A percentile compares a stretch with the other conserved stretches of the same genome.
Evolutionary conservation across 2,329 filamentous ascomycete species (phyloP).

Genomic region (Chaetomiaceae sp.): DNA sequence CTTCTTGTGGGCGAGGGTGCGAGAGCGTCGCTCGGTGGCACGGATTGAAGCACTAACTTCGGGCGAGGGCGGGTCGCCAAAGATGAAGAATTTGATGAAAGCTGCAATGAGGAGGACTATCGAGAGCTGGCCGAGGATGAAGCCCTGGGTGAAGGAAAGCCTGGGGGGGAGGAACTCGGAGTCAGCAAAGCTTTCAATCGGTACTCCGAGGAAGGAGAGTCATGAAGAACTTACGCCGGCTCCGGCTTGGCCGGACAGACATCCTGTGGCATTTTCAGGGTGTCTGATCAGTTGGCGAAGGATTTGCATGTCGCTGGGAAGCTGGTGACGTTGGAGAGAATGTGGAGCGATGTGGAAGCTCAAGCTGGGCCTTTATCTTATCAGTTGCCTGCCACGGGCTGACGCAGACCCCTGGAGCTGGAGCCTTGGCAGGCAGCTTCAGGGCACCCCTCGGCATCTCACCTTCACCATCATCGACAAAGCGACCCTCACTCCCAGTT

Average conservation of each 20-base stretch:
- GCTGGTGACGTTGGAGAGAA: not conserved
- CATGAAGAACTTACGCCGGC: conserved; percentile 40
- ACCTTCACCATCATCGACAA: not conserved
- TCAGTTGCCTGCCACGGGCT: conserved; percentile 1
- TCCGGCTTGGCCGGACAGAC: conserved; percentile 41
- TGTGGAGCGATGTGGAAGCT: not conserved
- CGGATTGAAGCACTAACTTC: conserved; percentile 73
- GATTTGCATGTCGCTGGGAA: not conserved
- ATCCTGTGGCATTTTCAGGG: conserved; percentile 41
- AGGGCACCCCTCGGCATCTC: not conserved
- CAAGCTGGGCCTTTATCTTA: conserved; percentile 22
- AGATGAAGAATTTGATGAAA: conserved; percentile 99
- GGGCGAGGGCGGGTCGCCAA: conserved; percentile 83
- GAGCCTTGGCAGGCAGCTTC: conserved; percentile 5
- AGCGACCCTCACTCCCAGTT: not conserved
- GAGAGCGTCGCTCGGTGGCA: conserved; percentile 68
- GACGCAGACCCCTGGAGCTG: conserved; percentile 7
- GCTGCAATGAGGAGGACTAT: conserved; percentile 86
- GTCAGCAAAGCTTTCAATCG: conserved; percentile 3
- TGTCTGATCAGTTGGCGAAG: not conserved
- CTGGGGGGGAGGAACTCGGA: conserved; percentile 40
- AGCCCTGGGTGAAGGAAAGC: conserved; percentile 87
- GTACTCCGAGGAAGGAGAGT: not conserved
- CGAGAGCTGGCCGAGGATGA: conserved; percentile 88
- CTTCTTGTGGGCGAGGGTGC: conserved; percentile 71